Evolutionary conservation across 2,329 filamentous ascomycete genomes (phyloP), one percentile per base, ranked within the genome.

Genomic region (Tympanopsis confertula): DNA sequence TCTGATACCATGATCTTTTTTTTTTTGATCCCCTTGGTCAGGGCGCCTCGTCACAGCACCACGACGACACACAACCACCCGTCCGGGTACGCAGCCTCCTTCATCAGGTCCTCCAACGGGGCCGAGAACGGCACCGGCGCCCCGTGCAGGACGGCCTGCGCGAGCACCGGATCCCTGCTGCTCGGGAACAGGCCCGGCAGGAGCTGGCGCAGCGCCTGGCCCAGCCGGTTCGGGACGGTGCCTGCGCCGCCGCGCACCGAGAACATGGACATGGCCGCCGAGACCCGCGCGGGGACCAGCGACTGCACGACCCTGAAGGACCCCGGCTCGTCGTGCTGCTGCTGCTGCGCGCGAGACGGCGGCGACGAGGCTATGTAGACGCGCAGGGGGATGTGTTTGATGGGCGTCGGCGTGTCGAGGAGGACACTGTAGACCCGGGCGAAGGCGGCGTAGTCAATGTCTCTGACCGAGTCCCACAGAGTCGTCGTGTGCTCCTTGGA

Each of bases 31-130:
- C n/a, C n/a, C n/a, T n/a, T n/a, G n/a, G n/a, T n/a, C n/a, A n/a
- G n/a, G n/a, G n/a, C n/a, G n/a, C n/a, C n/a, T n/a, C n/a, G n/a
- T 26, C 86, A 67, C 64, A 93, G 81, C 15, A 79, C 70, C 4
- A 95, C 73, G 38, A 86, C 83, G 30, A 95, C 59, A 56, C 86
- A 86, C 19, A 94, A 58, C 82, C 88, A 98, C 0, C 91, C 91
- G 59, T 98, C 91, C 0, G 86, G 78, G 64, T 95, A 96, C 2
- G 86, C 78, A 3, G 84, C 82, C 50, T 82, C 82, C 40, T 78
- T 72, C 61, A 91, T 83, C 41, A 98, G 56, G 35, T 95, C 89
- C 51, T 86, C 83, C 14, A 98, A 58, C 18, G 79, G 79, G 1
- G 87, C 83, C 41, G 66, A 62, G 63, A 96, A 82, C 1, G 91